A percentile compares a stretch with the other conserved stretches of the same genome.
phyloP scores from a whole-genome alignment of 164 flowering plant genomes.

The Umbellularia californica region DNA sequence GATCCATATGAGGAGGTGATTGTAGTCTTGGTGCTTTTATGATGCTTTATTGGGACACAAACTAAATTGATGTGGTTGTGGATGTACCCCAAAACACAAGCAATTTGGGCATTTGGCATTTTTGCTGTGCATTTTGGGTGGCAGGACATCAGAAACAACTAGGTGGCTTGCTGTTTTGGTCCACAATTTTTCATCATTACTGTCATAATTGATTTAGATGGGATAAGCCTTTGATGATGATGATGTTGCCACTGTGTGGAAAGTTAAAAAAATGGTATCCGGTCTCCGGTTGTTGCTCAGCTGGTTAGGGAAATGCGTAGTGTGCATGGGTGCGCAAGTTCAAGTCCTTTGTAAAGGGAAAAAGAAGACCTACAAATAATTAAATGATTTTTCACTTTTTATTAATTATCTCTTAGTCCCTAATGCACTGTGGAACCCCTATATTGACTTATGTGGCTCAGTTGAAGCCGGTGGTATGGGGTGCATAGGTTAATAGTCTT shows the following conservation, averaged over 20 bases:
- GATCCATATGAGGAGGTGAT: constrained; percentile 93
- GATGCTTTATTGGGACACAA: not conserved
- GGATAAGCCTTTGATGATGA: too few species aligned
- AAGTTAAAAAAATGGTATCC: not conserved
- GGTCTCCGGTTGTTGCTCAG: too few species aligned
- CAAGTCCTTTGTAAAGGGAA: too few species aligned
- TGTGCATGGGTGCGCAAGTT: too few species aligned
- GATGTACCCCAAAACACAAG: not conserved
- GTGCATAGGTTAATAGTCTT: too few species aligned
- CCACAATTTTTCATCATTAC: not conserved
- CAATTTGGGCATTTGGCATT: not conserved
- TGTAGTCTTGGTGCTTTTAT: not conserved
- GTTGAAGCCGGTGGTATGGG: too few species aligned
- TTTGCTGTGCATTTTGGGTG: not conserved
- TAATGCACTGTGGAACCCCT: too few species aligned
- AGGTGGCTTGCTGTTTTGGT: not conserved
- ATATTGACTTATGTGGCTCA: too few species aligned
- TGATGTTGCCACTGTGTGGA: not conserved
- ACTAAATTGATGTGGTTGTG: not conserved
- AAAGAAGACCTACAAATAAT: too few species aligned
- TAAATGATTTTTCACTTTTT: too few species aligned
- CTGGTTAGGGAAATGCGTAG: too few species aligned
- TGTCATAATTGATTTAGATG: not conserved
- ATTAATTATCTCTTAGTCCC: too few species aligned
- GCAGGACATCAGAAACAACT: not conserved